Evolutionary conservation across 2,329 filamentous ascomycete species (phyloP).

Genomic region (Microcera coccophila): DNA sequence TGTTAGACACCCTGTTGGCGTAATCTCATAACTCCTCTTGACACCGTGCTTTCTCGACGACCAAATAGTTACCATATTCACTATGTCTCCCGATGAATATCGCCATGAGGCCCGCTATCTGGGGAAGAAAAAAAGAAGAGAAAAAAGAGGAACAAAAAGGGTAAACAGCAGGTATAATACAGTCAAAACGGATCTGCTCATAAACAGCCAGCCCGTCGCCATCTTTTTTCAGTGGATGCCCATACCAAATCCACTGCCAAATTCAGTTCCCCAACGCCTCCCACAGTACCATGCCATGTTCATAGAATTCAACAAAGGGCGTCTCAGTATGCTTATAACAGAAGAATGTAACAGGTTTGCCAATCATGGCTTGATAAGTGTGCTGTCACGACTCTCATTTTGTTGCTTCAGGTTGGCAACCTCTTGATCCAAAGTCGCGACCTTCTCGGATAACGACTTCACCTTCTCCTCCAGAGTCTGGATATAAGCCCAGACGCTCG

Average conservation of each 20-base stretch:
- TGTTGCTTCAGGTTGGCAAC: slow-evolving; percentile 34
- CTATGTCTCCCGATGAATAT: neutral
- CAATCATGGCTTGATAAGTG: slow-evolving; percentile 20
- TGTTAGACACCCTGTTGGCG: too few species aligned
- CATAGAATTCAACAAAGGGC: slow-evolving; percentile 20
- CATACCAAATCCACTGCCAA: slow-evolving; percentile 29
- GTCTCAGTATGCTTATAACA: slow-evolving; percentile 24
- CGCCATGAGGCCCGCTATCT: slow-evolving; percentile 24
- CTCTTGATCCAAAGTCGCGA: slow-evolving; percentile 33
- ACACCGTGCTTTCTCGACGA: too few species aligned
- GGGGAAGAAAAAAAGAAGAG: slow-evolving; percentile 19
- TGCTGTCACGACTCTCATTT: slow-evolving; percentile 31
- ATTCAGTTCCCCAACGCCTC: slow-evolving; percentile 28
- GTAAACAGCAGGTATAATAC: slow-evolving; percentile 23
- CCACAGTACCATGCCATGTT: slow-evolving; percentile 27
- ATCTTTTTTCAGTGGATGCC: slow-evolving; percentile 30
- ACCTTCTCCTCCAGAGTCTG: slow-evolving; percentile 61
- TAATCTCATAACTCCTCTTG: too few species aligned
- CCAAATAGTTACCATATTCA: too few species aligned
- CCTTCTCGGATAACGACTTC: slow-evolving; percentile 35
- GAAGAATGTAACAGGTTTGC: slow-evolving; percentile 8
- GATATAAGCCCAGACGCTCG: slow-evolving; percentile 69
- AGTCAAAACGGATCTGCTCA: slow-evolving; percentile 18
- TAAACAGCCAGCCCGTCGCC: slow-evolving; percentile 28
- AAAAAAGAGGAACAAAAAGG: neutral